Conservation (phyloP, 1,139 yeast species). For the Taphrina wiesneri region DNA sequence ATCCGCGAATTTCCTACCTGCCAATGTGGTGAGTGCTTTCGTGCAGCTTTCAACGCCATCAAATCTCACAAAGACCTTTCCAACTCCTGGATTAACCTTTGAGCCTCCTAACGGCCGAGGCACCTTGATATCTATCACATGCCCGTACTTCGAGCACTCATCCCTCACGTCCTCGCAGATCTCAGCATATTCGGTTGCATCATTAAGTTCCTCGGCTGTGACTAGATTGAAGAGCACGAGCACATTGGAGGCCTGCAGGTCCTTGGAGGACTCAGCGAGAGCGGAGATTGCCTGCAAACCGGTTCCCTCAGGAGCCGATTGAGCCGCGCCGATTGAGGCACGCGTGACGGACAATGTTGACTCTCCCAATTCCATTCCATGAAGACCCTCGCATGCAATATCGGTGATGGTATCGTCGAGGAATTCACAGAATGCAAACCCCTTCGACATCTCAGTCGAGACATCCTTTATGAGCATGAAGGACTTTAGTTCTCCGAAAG, state of each 20-base stretch:
- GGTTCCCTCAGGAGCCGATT: conserved; percentile 40
- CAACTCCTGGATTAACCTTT: conserved; percentile 58
- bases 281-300: conserved; percentile 41
- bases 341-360: conserved; percentile 45
- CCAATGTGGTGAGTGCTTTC: conserved; percentile 60
- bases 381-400: conserved; percentile 43
- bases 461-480: conserved; percentile 47
- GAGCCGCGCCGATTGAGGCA: conserved; percentile 46
- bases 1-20: conserved; percentile 70
- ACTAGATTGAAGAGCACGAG: conserved; percentile 67
- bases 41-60: conserved; percentile 55
- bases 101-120: conserved; percentile 59
- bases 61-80: conserved; percentile 71
- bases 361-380: conserved; percentile 46
- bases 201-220: conserved; percentile 62
- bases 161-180: conserved; percentile 56
- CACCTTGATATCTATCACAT: conserved; percentile 58
- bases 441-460: conserved; percentile 47
- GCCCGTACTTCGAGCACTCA: conserved; percentile 59
- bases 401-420: conserved; percentile 42
- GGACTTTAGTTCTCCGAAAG: conserved; percentile 48
- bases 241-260: conserved; percentile 50
- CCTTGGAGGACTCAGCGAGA: conserved; percentile 39
- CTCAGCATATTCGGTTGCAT: conserved; percentile 54
- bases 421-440: conserved; percentile 53